Evolutionary conservation across 164 flowering plant species (phyloP), one percentile per base, ranked within the genome.

Genomic region (Vitis rupestris): DNA sequence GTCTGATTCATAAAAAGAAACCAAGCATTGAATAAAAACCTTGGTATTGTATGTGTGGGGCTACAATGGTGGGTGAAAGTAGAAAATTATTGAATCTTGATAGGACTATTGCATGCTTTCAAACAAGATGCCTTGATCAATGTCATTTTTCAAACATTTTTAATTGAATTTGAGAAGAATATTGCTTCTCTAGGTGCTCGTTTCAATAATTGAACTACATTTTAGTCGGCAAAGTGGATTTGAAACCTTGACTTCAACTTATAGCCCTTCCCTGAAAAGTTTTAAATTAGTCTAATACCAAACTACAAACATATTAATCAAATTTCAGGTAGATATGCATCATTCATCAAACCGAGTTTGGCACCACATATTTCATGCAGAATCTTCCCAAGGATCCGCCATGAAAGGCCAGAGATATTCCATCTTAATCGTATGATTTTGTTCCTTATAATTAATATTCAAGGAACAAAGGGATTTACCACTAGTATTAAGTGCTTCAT

Each of bases 61-160:
- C 29, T 58, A 50, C 63, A 50, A 52, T 64, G 63, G 58, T 44
- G 53, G 50, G 16, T 50, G 52, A 16, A 51, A 7, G 14, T 63
- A n/a, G 11, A 3, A 63, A 49, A 64, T 60, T 67, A 4, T 59
- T 71, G 74, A 70, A 75, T 61, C 61, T 71, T 70, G 68, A 68
- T 66, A 64, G 76, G 66, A 60, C 61, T 70, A 48, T 2, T 51
- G 68, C 11, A 66, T 37, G 44, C 44, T 37, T 70, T 63, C 65
- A 62, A 56, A 48, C 72, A 61, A 63, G 57, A 17, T 5, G 67
- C 44, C 16, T 47, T 4, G 23, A 59, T 55, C 67, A 8, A 10
- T 54, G 11, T 57, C 59, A 57, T 19, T 57, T 12, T 37, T 31
- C n/a, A 2, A 19, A 1, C 58, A 4, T 14, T 9, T 55, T 56